phyloP scores from a whole-genome alignment of 1,284 basidiomycete genomes.

The Xerocomus minutiporus region DNA sequence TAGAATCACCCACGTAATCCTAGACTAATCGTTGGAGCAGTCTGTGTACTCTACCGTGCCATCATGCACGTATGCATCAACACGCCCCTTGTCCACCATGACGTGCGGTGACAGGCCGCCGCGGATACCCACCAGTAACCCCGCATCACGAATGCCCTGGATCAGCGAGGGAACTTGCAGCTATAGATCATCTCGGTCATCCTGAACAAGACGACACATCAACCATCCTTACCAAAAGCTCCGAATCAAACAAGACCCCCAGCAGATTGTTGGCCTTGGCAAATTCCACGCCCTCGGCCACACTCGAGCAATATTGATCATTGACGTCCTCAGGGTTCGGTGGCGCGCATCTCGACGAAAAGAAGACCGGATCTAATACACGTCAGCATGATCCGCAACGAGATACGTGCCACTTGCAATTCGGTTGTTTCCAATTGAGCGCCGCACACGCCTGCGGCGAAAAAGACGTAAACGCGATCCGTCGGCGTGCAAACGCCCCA shows the following conservation, averaged over 20 bases:
- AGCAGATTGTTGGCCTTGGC: conserved; percentile 91
- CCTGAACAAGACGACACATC: neutral
- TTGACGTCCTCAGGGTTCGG: conserved; percentile 41
- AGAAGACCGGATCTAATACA: conserved; percentile 86
- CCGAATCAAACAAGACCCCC: conserved; percentile 89
- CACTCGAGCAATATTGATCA: conserved; percentile 55
- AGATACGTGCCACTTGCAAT: conserved; percentile 58
- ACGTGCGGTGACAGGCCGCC: conserved; percentile 49
- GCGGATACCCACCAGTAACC: conserved; percentile 82
- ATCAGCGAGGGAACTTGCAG: conserved; percentile 78
- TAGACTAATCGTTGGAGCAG: conserved; percentile 46
- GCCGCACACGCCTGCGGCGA: conserved; percentile 83
- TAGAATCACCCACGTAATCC: conserved; percentile 24
- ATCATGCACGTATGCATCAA: conserved; percentile 63
- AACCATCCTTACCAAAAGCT: conserved; percentile 62
- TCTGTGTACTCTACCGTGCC: conserved; percentile 64
- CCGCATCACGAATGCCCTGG: conserved; percentile 81
- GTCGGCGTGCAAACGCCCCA: conserved; percentile 49
- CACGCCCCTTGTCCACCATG: conserved; percentile 45
- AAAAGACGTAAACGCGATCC: conserved; percentile 85
- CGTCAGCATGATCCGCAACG: conserved; percentile 16
- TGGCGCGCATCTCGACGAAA: conserved; percentile 70
- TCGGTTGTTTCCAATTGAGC: conserved; percentile 99
- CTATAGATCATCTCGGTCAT: conserved; percentile 33
- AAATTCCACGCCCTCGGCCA: conserved; percentile 91